Conservation (phyloP, 305 asterid species). For the Withania somnifera region DNA sequence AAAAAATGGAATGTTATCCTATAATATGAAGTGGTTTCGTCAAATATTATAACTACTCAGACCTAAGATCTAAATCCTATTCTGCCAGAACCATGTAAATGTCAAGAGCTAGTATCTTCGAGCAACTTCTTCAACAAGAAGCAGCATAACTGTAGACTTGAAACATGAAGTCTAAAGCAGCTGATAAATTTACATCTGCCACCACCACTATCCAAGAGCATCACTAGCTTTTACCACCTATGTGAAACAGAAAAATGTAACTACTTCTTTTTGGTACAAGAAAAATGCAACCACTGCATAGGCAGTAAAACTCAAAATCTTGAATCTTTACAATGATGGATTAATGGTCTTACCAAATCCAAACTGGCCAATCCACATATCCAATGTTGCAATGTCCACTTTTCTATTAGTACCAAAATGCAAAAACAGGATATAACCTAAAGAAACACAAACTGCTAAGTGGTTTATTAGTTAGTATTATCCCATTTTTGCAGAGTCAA, state of each 20-base stretch:
- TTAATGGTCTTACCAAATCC: too few relatives aligned
- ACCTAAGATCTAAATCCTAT: not conserved
- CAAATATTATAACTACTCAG: not conserved
- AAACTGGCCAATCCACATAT: too few relatives aligned
- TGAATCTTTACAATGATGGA: not conserved
- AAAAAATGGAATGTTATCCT: not conserved
- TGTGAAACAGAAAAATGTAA: not conserved
- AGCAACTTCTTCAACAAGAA: not conserved
- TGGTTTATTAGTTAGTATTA: too few relatives aligned
- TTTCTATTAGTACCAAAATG: too few relatives aligned
- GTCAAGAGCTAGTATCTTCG: not conserved
- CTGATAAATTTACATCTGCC: not conserved
- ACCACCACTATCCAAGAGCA: not conserved
- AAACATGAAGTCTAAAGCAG: not conserved
- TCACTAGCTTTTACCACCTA: not conserved
- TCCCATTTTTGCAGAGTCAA: too few relatives aligned
- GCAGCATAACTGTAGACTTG: not conserved
- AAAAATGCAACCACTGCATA: not conserved
- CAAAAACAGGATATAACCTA: too few relatives aligned
- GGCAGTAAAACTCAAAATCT: not conserved
- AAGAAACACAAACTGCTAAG: too few relatives aligned
- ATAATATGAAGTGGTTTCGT: not conserved
- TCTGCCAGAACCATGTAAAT: not conserved
- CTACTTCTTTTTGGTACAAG: too few relatives aligned
- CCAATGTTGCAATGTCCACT: too few relatives aligned